phyloP scores from a whole-genome alignment of 768 basidiomycete species.

The Pisolithus orientalis region DNA sequence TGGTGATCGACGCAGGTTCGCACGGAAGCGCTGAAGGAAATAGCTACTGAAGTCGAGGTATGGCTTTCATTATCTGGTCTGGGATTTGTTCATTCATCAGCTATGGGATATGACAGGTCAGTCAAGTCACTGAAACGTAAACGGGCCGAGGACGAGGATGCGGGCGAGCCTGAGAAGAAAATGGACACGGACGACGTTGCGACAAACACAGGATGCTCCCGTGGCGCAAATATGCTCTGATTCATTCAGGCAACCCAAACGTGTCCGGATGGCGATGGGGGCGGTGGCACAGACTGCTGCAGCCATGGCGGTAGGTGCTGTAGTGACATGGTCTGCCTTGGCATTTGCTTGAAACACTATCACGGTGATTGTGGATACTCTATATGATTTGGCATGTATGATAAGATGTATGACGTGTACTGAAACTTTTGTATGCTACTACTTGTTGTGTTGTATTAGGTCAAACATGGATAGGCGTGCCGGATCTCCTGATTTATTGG shows the following conservation, averaged over 20 bases:
- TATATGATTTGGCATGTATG: background rate
- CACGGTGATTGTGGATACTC: background rate
- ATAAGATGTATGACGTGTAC: background rate
- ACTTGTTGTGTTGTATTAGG: conserved; percentile 4
- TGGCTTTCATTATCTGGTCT: conserved; percentile 9
- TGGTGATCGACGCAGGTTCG: conserved; percentile 37
- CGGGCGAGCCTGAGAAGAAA: background rate
- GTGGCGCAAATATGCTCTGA: conserved; percentile 4
- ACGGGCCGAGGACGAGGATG: conserved; percentile 35
- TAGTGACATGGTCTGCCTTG: conserved; percentile 67
- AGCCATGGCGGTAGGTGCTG: conserved; percentile 60
- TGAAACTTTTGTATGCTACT: background rate
- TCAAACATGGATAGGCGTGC: too few relatives aligned
- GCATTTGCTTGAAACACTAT: conserved; percentile 45
- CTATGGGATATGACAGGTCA: conserved; percentile 15
- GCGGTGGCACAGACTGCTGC: conserved; percentile 53
- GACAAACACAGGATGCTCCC: background rate
- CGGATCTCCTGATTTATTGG: too few relatives aligned
- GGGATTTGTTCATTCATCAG: conserved; percentile 7
- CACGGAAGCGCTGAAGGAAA: conserved; percentile 30
- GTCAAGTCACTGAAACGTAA: conserved; percentile 56
- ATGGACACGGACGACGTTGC: background rate
- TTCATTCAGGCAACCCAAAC: conserved; percentile 32
- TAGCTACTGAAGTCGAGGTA: conserved; percentile 25
- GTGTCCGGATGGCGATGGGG: conserved; percentile 33